phyloP scores from a whole-genome alignment of 2,329 filamentous ascomycete species.

The Colletotrichum ledebouriae region DNA sequence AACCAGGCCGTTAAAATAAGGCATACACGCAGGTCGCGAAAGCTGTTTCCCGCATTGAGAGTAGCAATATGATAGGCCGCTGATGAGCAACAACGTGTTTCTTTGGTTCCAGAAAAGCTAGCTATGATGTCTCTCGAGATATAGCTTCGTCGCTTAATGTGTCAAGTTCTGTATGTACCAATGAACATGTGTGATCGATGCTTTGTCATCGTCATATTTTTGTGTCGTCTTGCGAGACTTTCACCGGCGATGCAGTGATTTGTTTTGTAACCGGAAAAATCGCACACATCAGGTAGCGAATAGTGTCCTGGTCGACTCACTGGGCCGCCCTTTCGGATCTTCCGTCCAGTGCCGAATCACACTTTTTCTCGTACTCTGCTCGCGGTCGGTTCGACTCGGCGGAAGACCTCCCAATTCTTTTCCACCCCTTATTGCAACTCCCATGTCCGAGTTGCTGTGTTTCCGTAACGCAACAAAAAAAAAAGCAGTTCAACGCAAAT shows the following conservation, averaged over 20 bases:
- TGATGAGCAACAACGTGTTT: slow-evolving; percentile 29
- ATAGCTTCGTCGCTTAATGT: slow-evolving; percentile 42
- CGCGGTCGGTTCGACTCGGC: slow-evolving; percentile 25
- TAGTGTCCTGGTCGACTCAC: slow-evolving; percentile 19
- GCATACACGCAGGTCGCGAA: background rate
- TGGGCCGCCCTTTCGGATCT: slow-evolving; percentile 41
- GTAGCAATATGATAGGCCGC: slow-evolving; percentile 26
- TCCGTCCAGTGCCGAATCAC: slow-evolving; percentile 32
- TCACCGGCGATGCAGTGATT: slow-evolving; percentile 2
- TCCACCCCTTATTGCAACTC: slow-evolving; percentile 13
- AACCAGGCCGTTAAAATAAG: background rate
- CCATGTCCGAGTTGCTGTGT: background rate
- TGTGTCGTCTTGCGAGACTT: slow-evolving; percentile 20
- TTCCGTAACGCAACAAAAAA: slow-evolving; percentile 14
- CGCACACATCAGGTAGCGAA: slow-evolving; percentile 8
- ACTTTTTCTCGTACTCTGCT: slow-evolving; percentile 29
- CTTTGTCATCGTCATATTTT: slow-evolving; percentile 31
- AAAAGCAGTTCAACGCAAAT: slow-evolving; percentile 35
- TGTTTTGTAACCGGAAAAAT: background rate
- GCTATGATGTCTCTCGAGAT: slow-evolving; percentile 42
- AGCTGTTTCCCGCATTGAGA: slow-evolving; percentile 21
- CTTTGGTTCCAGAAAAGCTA: slow-evolving; percentile 40
- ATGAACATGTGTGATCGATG: slow-evolving; percentile 15
- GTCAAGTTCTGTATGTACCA: slow-evolving; percentile 27
- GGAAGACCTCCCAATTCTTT: slow-evolving; percentile 8